phyloP scores from a whole-genome alignment of 1,139 yeast species.

The Sugiyamaella japonica region DNA sequence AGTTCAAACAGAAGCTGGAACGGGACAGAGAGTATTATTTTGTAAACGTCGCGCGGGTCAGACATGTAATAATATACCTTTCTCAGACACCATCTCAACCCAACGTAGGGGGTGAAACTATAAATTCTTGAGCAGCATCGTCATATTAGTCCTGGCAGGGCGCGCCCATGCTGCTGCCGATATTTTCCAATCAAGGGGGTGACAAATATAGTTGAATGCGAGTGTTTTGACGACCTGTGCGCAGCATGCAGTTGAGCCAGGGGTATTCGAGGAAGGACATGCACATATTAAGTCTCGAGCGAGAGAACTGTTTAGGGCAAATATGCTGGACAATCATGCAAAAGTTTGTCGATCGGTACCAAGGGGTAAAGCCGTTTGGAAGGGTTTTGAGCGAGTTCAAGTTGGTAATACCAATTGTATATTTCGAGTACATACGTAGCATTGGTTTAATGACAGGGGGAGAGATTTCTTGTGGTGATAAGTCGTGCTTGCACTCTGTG shows the following conservation, averaged over 20 bases:
- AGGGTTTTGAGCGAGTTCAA: too few relatives aligned
- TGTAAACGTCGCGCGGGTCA: background rate
- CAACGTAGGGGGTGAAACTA: constrained; percentile 7
- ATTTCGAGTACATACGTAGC: too few relatives aligned
- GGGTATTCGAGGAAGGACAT: background rate
- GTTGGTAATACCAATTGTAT: too few relatives aligned
- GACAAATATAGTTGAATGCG: background rate
- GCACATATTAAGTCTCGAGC: background rate
- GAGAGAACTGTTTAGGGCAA: background rate
- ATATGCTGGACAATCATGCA: background rate
- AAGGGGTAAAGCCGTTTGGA: too few relatives aligned
- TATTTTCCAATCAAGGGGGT: constrained; percentile 4
- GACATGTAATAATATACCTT: background rate
- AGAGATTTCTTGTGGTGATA: too few relatives aligned
- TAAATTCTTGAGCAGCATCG: constrained; percentile 1
- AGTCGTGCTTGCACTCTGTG: too few relatives aligned
- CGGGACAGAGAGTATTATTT: background rate
- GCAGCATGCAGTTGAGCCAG: background rate
- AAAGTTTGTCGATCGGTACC: background rate
- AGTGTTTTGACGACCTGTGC: background rate
- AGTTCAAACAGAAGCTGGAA: background rate
- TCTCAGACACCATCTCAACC: background rate
- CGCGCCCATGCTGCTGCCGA: background rate
- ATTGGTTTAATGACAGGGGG: too few relatives aligned
- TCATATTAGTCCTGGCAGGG: too few relatives aligned